Evolutionary conservation across 208 protist genomes (phyloP).

Genomic region (Wallacemonas sp.): DNA sequence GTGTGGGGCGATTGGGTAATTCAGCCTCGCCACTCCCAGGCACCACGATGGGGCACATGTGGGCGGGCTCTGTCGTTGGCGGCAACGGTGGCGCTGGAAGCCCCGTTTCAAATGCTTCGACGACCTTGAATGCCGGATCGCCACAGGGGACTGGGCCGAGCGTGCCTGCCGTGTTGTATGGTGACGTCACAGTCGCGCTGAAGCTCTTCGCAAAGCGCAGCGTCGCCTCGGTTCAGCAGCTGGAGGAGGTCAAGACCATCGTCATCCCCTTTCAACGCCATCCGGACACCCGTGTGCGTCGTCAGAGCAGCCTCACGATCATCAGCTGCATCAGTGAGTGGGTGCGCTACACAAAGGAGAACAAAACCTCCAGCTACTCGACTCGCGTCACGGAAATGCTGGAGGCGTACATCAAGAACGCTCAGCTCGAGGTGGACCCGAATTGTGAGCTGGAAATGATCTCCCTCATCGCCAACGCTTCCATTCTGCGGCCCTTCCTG

Average conservation of each 20-base stretch:
- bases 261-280: constrained; percentile 82
- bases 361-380: constrained; percentile 83
- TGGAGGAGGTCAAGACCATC: constrained; percentile 70
- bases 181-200: constrained; percentile 79
- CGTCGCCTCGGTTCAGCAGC: constrained; percentile 75
- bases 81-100: background rate
- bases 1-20: background rate
- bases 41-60: background rate
- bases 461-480: constrained; percentile 60
- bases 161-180: too few species aligned
- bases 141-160: too few species aligned
- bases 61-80: background rate
- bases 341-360: constrained; percentile 74
- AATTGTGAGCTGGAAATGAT: constrained; percentile 69
- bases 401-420: constrained; percentile 84
- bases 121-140: too few species aligned
- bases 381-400: constrained; percentile 84
- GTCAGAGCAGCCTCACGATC: constrained; percentile 73
- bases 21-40: background rate
- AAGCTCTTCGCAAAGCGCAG: constrained; percentile 66
- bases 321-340: constrained; percentile 64
- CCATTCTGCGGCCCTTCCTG: constrained; percentile 66
- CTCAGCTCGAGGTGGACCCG: constrained; percentile 79
- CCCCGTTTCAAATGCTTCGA: background rate
- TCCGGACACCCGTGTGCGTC: constrained; percentile 64